Evolutionary conservation across 257 asterid genomes (phyloP), one percentile per base, ranked within the genome.

Genomic region (Solanum appendiculatum): DNA sequence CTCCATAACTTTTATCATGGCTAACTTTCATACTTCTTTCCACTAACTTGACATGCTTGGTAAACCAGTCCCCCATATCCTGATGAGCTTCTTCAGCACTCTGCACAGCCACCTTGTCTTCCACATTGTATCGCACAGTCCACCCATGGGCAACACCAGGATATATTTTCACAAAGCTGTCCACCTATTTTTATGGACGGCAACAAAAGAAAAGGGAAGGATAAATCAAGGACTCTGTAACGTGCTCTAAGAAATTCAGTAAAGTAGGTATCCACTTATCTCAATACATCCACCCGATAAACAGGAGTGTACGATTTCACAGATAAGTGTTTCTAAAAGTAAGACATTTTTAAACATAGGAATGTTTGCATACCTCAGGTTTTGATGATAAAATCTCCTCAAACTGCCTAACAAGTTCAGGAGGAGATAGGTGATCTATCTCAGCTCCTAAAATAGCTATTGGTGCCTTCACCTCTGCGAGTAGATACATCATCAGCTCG

Each of bases 401-500:
- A 48, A 90, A 93, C 86, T 91, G 82, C 75, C 88, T 92, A 39
- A 92, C 36, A 51, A 94, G 93, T 89, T 90, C 91, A 2, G 94
- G 95, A 31, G 95, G 95, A 81, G 94, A 80, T 54, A 44, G 11
- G 0, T 86, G 29, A 89, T 93, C 98, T 14, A 83, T 42, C 91
- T 92, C 95, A 21, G 95, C 98, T 87, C 94, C 98, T 84, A 93
- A 87, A 84, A 92, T 90, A 84, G 96, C 90, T 82, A 92, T 73
- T 31, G 96, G 95, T 27, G 86, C 90, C 88, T 88, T 89, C 58
- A 93, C 94, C 87, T 91, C 96, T 94, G 92, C 70, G 70, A 82
- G 48, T 66, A 66, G 85, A 82, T 33, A 56, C 33, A 27, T 31
- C 29, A 36, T 87, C 51, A 87, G 37, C 36, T 33, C 64, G 3